These are phyloP conservation scores for Fraxinus baroniana DNA, from an alignment of 305 asterid genomes.

Conservation along the genomic window DNA sequence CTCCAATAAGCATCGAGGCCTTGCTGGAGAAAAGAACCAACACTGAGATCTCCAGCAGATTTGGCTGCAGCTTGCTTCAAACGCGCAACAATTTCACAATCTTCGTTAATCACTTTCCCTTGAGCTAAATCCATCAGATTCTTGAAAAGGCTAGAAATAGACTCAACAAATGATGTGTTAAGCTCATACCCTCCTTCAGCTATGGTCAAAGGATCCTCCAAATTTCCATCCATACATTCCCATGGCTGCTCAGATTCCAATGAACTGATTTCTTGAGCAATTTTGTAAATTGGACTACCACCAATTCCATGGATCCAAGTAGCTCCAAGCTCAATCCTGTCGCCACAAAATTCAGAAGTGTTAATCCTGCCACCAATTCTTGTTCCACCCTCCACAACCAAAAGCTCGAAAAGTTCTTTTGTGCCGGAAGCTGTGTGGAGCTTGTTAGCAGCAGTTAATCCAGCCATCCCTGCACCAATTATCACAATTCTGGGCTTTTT, in stretches of 20 bases:
- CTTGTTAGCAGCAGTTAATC: constrained; percentile 83
- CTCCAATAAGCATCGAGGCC: constrained; percentile 58
- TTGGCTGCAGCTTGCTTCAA: neutral
- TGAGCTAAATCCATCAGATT: constrained; percentile 67
- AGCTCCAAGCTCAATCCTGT: constrained; percentile 83
- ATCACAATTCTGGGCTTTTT: constrained; percentile 75
- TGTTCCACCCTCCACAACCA: constrained; percentile 69
- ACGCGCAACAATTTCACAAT: constrained; percentile 9
- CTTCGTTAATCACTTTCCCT: constrained; percentile 33
- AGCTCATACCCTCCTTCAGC: constrained; percentile 69
- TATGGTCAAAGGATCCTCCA: constrained; percentile 48
- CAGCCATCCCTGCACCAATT: constrained; percentile 98
- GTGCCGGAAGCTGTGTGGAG: constrained; percentile 44
- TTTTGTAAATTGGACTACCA: constrained; percentile 70
- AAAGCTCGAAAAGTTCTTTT: constrained; percentile 49
- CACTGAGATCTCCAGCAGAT: constrained; percentile 25
- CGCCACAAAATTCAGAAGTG: constrained; percentile 71
- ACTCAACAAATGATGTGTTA: constrained; percentile 47
- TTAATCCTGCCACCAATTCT: constrained; percentile 81
- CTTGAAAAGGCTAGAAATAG: constrained; percentile 55
- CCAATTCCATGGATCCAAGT: constrained; percentile 95
- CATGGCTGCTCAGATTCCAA: constrained; percentile 63
- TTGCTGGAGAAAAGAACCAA: constrained; percentile 56
- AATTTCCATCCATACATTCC: constrained; percentile 79
- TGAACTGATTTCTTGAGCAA: constrained; percentile 47